Conservation (phyloP, 371 early-diverging fungal genomes). For the Basidiobolus meristosporus region DNA sequence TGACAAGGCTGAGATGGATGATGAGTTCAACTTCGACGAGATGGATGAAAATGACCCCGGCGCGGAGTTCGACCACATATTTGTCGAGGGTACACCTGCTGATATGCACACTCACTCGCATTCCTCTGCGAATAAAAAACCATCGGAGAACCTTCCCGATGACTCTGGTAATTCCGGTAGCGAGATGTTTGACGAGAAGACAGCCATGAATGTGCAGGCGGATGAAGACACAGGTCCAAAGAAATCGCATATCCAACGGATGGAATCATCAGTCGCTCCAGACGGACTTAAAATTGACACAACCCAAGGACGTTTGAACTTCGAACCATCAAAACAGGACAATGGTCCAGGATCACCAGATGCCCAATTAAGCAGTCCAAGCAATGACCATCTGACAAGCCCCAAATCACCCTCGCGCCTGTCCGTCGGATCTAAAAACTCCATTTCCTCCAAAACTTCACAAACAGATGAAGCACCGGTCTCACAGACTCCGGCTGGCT, state of each 20-base stretch:
- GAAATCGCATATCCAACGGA: no score
- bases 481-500: slow-evolving; percentile 1
- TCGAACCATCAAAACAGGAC: no score
- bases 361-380: background rate
- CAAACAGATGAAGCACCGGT: background rate
- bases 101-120: background rate
- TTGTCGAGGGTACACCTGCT: background rate
- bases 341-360: background rate
- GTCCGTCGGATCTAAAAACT: background rate
- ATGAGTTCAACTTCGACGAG: background rate
- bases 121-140: background rate
- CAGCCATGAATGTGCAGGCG: no score
- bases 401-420: background rate
- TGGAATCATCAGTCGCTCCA: no score
- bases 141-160: background rate
- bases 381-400: no score
- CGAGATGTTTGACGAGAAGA: no score
- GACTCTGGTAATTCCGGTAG: background rate
- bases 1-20: slow-evolving; percentile 3
- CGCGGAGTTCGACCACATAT: background rate
- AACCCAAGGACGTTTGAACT: no score
- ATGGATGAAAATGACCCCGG: background rate
- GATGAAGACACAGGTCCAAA: no score
- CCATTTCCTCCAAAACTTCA: background rate
- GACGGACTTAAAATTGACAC: no score